These are phyloP conservation scores for Debaryomyces tyrocola DNA, from an alignment of 805 yeast species.

Conservation along the genomic window DNA sequence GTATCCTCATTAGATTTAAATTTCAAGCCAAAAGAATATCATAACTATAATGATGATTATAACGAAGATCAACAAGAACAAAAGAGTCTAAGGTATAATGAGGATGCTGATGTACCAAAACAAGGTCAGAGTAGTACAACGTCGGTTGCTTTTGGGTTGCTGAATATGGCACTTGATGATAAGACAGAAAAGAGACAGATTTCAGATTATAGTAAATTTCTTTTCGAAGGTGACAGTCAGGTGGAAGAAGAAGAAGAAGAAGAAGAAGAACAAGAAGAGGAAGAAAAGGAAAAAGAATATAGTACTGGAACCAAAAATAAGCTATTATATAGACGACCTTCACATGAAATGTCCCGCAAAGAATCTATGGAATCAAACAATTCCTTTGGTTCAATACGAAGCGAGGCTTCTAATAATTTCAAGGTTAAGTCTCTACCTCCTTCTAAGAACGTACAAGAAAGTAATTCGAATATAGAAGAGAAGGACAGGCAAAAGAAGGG, in stretches of 20 bases:
- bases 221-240: conserved; percentile 18
- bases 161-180: conserved; percentile 13
- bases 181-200: conserved; percentile 17
- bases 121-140: background rate
- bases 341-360: background rate
- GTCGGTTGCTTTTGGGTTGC: conserved; percentile 14
- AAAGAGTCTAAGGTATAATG: background rate
- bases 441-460: background rate
- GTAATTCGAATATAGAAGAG: background rate
- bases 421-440: conserved; percentile 13
- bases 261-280: background rate
- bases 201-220: conserved; percentile 25
- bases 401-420: conserved; percentile 21
- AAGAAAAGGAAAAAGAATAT: background rate
- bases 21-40: conserved; percentile 14
- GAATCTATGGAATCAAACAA: conserved; percentile 12
- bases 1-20: conserved; percentile 20
- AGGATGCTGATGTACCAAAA: background rate
- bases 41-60: conserved; percentile 7
- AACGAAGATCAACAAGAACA: conserved; percentile 5
- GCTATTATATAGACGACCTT: background rate
- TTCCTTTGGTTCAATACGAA: conserved; percentile 32
- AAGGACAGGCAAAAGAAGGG: background rate
- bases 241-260: conserved; percentile 1
- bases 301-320: background rate